These are phyloP conservation scores for Chytridium lagenaria DNA, from an alignment of 371 early-diverging fungal species.

Conservation along the genomic window DNA sequence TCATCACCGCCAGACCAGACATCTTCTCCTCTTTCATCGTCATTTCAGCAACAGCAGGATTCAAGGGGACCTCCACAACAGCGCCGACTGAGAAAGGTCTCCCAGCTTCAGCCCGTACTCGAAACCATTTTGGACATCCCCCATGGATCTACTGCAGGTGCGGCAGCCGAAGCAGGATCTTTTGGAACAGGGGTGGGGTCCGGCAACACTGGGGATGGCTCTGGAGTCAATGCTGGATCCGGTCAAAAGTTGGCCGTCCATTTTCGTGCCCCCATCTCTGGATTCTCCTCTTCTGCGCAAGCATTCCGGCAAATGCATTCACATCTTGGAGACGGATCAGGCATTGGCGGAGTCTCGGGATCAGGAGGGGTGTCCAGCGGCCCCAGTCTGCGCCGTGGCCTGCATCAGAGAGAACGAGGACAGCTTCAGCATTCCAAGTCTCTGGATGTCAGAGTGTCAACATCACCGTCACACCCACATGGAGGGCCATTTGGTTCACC, in stretches of 20 bases:
- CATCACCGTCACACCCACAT: background rate
- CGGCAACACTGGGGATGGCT: background rate
- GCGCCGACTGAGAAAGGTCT: background rate
- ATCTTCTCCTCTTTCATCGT: too few species aligned
- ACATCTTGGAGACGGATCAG: background rate
- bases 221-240: background rate
- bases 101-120: background rate
- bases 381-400: background rate
- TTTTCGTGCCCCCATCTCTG: background rate
- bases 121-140: background rate
- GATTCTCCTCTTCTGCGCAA: background rate
- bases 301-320: background rate
- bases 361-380: background rate
- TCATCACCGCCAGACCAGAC: too few species aligned
- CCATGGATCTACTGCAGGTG: background rate
- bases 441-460: background rate
- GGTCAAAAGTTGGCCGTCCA: background rate
- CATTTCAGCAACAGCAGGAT: background rate
- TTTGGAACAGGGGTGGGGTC: background rate
- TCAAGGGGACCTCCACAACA: background rate
- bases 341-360: background rate
- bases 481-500: background rate
- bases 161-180: background rate
- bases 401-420: constrained; percentile 6
- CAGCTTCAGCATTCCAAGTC: constrained; percentile 9